Conservation (phyloP, 2,329 filamentous ascomycete genomes). For the Venturia pyrina region DNA sequence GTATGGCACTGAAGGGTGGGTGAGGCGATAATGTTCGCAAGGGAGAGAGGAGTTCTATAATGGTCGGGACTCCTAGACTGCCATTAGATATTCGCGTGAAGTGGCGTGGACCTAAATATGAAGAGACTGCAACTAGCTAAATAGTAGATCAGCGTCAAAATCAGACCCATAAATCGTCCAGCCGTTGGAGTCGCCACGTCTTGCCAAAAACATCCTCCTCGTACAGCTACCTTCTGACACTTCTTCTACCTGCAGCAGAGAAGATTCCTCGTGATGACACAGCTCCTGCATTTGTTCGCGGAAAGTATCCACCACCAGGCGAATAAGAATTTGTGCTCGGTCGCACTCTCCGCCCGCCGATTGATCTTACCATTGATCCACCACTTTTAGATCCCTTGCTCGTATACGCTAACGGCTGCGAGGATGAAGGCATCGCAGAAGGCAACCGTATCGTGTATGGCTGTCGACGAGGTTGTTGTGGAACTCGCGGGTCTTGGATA, state of each 20-base stretch:
- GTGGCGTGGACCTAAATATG: not conserved
- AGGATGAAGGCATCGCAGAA: not conserved
- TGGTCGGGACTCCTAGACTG: not conserved
- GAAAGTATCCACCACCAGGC: not conserved
- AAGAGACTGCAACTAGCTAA: not conserved
- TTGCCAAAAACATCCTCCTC: not conserved
- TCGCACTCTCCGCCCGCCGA: not conserved
- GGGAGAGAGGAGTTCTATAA: not conserved
- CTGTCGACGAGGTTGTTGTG: not conserved
- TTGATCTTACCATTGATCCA: not conserved
- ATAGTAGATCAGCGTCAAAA: not conserved
- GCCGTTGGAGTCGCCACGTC: not conserved
- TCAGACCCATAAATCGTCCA: not conserved
- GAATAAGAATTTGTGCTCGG: not conserved
- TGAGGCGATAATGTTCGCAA: not conserved
- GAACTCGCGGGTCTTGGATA: not conserved
- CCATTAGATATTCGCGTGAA: not conserved
- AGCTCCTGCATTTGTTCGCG: not conserved
- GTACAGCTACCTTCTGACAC: not conserved
- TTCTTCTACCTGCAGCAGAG: not conserved
- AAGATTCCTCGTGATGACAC: not conserved
- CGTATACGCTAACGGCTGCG: not conserved
- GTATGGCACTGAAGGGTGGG: not conserved
- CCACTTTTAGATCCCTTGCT: not conserved
- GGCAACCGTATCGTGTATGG: not conserved